Conservation (phyloP, 371 early-diverging fungal species). For the Lichtheimia corymbifera region DNA sequence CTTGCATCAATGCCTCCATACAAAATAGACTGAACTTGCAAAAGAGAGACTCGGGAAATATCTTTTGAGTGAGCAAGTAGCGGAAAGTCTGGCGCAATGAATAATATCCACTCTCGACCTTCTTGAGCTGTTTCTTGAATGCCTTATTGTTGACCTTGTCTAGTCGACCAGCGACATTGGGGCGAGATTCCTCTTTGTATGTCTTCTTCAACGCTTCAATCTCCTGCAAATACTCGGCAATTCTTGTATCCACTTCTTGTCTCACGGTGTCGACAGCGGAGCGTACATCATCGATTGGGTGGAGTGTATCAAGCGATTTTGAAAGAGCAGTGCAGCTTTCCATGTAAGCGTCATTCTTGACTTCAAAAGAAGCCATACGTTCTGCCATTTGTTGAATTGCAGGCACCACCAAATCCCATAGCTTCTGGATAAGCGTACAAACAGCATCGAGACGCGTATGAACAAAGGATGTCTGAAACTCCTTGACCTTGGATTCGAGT, state of each 20-base stretch:
- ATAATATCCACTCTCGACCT: slow-evolving; percentile 43
- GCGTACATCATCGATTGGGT: slow-evolving; percentile 24
- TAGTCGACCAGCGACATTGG: slow-evolving; percentile 52
- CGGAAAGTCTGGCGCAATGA: slow-evolving; percentile 26
- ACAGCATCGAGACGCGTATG: slow-evolving; percentile 26
- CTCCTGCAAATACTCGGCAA: slow-evolving; percentile 51
- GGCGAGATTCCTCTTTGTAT: slow-evolving; percentile 33
- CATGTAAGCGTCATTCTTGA: slow-evolving; percentile 15
- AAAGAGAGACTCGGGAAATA: slow-evolving; percentile 33
- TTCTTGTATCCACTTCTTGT: slow-evolving; percentile 11
- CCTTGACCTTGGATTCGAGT: slow-evolving; percentile 12
- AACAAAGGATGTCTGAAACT: slow-evolving; percentile 32
- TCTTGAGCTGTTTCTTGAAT: slow-evolving; percentile 57
- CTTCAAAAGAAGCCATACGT: slow-evolving; percentile 30
- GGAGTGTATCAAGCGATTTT: slow-evolving; percentile 18
- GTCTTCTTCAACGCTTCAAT: slow-evolving; percentile 6
- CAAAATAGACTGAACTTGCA: slow-evolving; percentile 48
- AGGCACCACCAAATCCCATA: slow-evolving; percentile 42
- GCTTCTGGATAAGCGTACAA: slow-evolving; percentile 24
- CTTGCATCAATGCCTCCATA: slow-evolving; percentile 65
- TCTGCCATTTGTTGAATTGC: slow-evolving; percentile 44
- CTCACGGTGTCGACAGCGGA: slow-evolving; percentile 17
- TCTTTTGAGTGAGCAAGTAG: slow-evolving; percentile 24
- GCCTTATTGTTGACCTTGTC: slow-evolving; percentile 68
- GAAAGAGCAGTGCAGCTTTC: slow-evolving; percentile 27